Evolutionary conservation across 768 basidiomycete species (phyloP), one percentile per base, ranked within the genome.

Genomic region (Mycena belliarum): DNA sequence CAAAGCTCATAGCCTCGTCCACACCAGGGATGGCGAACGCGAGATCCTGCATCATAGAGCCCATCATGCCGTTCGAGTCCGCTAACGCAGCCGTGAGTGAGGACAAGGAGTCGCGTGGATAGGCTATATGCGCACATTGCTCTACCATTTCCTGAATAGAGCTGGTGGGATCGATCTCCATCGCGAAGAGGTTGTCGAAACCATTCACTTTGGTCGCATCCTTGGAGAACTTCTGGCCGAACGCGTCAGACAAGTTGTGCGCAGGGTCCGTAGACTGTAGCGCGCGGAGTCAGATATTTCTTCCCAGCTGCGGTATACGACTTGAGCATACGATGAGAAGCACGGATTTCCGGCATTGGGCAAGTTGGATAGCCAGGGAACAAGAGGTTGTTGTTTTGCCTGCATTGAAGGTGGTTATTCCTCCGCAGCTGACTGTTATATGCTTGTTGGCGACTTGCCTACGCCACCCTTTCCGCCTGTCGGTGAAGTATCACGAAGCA

Each of bases 111-210:
- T 21, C 37, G 54, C 25, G 48, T 10, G 18, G 25, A 32, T 43
- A 46, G 38, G 14, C 54, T 21, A 29, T 21, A 49, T 16, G 72
- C 85, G 49, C 66, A 97, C 95, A 95, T 69, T 91, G 88, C 67
- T 99, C 97, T 33, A 98, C 91, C 96, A 99, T 98, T 76, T 98
- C 96, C 73, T 98, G 96, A 63, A 99, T 91, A 25, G 94, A 88
- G 66, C 94, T 94, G 45, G 92, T 96, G 9, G 97, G 97, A 75
- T 99, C 97, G 71, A 99, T 99, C 75, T 99, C 97, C 97, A 99
- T 99, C 4, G 97, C 97, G 69, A 74, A 96, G 42, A 99, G 83
- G 76, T 99, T 99, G 59, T 91, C 86, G 66, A 98, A 98, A 10
- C 97, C 97, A 68, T 96, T 97, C 51, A 98, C 97, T 74, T 91